Percentiles rank a stretch among this genome's conserved stretches.
phyloP scores from a whole-genome alignment of 176 grass and related monocot species.

The Rhipidocladum racemiflorum region DNA sequence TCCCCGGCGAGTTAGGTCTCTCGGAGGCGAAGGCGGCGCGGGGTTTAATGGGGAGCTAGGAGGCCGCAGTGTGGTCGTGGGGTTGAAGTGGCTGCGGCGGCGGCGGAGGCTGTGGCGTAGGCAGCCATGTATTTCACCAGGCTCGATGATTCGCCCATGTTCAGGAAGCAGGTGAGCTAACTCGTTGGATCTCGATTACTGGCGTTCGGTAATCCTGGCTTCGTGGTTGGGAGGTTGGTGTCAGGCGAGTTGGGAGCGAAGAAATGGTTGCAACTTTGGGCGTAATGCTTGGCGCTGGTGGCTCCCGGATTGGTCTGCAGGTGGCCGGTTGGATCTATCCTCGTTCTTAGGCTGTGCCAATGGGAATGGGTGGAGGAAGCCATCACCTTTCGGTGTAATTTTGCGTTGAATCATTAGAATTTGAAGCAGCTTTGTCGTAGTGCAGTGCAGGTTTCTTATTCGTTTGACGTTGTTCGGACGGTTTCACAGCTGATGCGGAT shows the following conservation, averaged over 20 bases:
- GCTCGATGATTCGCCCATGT: conserved; percentile 99
- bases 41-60: conserved; percentile 39
- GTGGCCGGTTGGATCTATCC: conserved; percentile 21
- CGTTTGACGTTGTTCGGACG: not conserved
- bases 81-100: conserved; percentile 32
- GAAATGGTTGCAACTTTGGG: conserved; percentile 18
- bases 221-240: conserved; percentile 5
- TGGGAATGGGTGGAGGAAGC: not conserved
- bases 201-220: not conserved
- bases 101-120: not conserved
- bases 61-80: conserved; percentile 8
- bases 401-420: not conserved
- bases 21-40: not conserved
- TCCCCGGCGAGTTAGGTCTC: not conserved
- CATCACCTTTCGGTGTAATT: not conserved
- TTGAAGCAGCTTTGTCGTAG: not conserved
- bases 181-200: conserved; percentile 33
- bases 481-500: not conserved
- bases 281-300: conserved; percentile 26
- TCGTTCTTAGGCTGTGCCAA: not conserved
- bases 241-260: not conserved
- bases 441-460: not conserved
- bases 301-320: not conserved
- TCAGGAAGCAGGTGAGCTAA: conserved; percentile 77
- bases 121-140: conserved; percentile 83